Evolutionary conservation across 345 rosid genomes (phyloP), one percentile per base, ranked within the genome.

Genomic region (Brassica nigra): DNA sequence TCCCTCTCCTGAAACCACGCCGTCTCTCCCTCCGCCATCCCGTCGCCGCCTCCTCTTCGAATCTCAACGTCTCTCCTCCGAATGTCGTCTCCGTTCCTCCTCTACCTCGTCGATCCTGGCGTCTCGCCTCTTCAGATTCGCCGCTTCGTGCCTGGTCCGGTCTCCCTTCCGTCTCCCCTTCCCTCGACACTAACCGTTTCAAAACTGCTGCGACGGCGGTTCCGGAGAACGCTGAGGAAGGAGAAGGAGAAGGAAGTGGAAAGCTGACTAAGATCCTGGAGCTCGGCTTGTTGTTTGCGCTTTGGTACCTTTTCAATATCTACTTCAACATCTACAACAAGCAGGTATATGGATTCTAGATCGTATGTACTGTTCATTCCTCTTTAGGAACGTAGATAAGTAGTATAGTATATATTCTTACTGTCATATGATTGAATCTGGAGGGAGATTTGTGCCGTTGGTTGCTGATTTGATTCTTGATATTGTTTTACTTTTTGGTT

Each of bases 301-400:
- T 93, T 7, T 96, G 99, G 99, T 89, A 79, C 81, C 81, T 96
- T 66, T 96, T 96, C 82, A 96, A 96, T 77, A 96, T 93, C 85
- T 93, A 93, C 95, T 96, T 96, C 95, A 96, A 96, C 82, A 96
- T 96, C 76, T 96, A 96, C 85, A 93, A 96, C 86, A 96, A 96
- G 74, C 98, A 93, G 99, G 99, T 96, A 52, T 12, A 23, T 42
- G 14, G n/a, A 10, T 11, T 10, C 49, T 39, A 39, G 44, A 39
- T 39, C 44, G 27, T 23, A 23, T 23, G 27, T 23, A 23, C 27
- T 23, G 27, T 23, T 23, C 27, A 23, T 23, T 23, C 27, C 27
- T 23, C 42, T 64, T 33, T n/a, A 34, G 29, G 57, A 39, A 6
- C 11, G 1, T 31, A 14, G 36, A 42, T 44, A 23, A 7, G 20